These are phyloP conservation scores for Dryas octopetala DNA, from an alignment of 306 rosid species.

Conservation along the genomic window DNA sequence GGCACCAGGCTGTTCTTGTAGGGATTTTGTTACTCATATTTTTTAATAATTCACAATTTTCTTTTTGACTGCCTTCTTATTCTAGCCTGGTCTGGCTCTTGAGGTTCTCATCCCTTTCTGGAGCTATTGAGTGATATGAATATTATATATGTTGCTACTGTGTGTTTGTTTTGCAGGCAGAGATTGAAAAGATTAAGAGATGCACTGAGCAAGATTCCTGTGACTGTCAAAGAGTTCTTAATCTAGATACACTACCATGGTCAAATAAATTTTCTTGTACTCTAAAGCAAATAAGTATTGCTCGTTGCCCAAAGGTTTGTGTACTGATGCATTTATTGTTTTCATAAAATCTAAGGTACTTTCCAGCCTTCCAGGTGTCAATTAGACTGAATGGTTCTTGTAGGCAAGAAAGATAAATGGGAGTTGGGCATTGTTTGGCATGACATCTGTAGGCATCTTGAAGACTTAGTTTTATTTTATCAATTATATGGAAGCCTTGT, in stretches of 20 bases:
- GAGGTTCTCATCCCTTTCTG: conserved; percentile 6
- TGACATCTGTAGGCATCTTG: background rate
- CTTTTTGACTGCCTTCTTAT: background rate
- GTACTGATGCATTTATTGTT: conserved; percentile 7
- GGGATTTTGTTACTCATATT: background rate
- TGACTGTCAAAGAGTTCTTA: conserved; percentile 42
- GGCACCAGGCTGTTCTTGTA: background rate
- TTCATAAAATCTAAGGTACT: conserved; percentile 2
- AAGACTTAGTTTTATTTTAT: background rate
- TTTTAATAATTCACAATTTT: background rate
- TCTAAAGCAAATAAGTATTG: conserved; percentile 76
- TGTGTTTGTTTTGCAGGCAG: conserved; percentile 50
- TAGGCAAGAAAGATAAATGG: background rate
- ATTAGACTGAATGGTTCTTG: background rate
- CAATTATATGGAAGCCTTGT: background rate
- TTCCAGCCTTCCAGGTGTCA: conserved; percentile 9
- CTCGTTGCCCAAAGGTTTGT: conserved; percentile 80
- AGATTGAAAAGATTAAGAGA: conserved; percentile 57
- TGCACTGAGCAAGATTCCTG: conserved; percentile 72
- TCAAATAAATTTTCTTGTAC: conserved; percentile 70
- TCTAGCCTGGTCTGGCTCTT: conserved; percentile 1
- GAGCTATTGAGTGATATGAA: conserved; percentile 19
- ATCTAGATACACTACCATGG: conserved; percentile 67
- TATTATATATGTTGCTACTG: conserved; percentile 21
- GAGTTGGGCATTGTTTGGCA: background rate